Percentiles rank a stretch among this genome's conserved stretches.
Conservation (phyloP, 345 rosid species). For the Kandelia obovata region DNA sequence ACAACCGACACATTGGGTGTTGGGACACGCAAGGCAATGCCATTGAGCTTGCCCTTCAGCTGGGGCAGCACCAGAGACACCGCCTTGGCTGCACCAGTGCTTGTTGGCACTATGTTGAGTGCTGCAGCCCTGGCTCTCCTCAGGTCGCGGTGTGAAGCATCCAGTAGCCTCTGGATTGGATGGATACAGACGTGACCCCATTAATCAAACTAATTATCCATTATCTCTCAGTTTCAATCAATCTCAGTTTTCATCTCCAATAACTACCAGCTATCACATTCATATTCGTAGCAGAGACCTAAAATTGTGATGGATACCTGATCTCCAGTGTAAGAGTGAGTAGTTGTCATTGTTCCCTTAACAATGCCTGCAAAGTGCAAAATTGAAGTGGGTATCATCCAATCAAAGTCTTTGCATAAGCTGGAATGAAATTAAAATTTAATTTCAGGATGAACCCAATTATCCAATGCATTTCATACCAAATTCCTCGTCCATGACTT, state of each 20-base stretch:
- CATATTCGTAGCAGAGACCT: background rate
- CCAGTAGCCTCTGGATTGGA: slow-evolving; percentile 72
- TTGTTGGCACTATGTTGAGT: slow-evolving; percentile 91
- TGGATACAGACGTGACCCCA: background rate
- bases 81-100: slow-evolving; percentile 99
- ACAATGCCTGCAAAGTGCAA: slow-evolving; percentile 62
- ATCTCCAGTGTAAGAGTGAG: slow-evolving; percentile 98
- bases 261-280: background rate
- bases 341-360: slow-evolving; percentile 98
- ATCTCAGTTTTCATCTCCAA: background rate
- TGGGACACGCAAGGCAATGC: slow-evolving; percentile 97
- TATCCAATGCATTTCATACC: slow-evolving; percentile 36
- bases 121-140: slow-evolving; percentile 99
- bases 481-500: slow-evolving; percentile 85
- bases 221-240: too few species aligned
- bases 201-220: background rate
- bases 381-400: too few species aligned
- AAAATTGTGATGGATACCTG: slow-evolving; percentile 49
- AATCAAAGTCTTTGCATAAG: too few species aligned
- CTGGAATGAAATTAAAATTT: too few species aligned
- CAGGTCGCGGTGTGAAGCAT: slow-evolving; percentile 96
- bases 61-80: slow-evolving; percentile 94
- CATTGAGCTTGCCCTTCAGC: slow-evolving; percentile 96
- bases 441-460: background rate
- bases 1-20: slow-evolving; percentile 96